Conservation (phyloP, 768 basidiomycete genomes). For the Dacryopinax spathularia region DNA sequence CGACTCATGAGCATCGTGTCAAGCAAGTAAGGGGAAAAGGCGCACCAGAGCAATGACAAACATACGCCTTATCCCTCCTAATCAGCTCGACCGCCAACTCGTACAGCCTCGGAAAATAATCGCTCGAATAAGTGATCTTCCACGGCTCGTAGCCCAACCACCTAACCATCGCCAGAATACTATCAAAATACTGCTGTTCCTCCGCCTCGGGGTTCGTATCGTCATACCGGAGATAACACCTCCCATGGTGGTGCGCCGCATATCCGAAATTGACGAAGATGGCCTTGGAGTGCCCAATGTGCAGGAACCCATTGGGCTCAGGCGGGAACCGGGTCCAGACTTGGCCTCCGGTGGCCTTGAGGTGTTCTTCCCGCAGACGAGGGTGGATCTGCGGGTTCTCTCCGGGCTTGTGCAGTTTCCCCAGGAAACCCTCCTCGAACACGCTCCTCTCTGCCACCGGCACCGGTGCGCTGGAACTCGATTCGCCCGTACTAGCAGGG, state of each 20-base stretch:
- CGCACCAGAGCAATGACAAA: conserved; percentile 91
- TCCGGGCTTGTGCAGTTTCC: conserved; percentile 81
- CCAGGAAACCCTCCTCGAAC: conserved; percentile 91
- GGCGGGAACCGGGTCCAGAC: conserved; percentile 97
- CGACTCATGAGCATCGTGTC: conserved; percentile 1
- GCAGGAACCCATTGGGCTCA: conserved; percentile 93
- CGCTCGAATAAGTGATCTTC: conserved; percentile 98
- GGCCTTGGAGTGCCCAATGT: conserved; percentile 94
- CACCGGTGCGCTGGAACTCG: neutral
- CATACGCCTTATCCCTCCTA: conserved; percentile 81
- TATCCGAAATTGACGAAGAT: conserved; percentile 99
- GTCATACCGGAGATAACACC: conserved; percentile 88
- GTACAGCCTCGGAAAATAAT: conserved; percentile 81
- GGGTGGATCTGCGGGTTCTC: conserved; percentile 78
- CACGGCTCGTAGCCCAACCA: conserved; percentile 98
- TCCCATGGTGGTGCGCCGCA: conserved; percentile 83
- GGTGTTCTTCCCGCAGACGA: conserved; percentile 63
- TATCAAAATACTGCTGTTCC: conserved; percentile 90
- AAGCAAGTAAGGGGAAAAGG: conserved; percentile 11
- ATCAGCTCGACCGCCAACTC: conserved; percentile 80
- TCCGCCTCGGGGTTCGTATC: conserved; percentile 99
- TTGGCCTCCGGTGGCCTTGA: conserved; percentile 60
- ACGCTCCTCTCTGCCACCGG: conserved; percentile 34
- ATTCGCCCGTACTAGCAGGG: conserved; percentile 4
- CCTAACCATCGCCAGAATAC: conserved; percentile 83